A percentile compares a stretch with the other conserved stretches of the same genome.
Conservation (phyloP, 768 basidiomycete genomes). For the Candolleomyces aberdarensis region DNA sequence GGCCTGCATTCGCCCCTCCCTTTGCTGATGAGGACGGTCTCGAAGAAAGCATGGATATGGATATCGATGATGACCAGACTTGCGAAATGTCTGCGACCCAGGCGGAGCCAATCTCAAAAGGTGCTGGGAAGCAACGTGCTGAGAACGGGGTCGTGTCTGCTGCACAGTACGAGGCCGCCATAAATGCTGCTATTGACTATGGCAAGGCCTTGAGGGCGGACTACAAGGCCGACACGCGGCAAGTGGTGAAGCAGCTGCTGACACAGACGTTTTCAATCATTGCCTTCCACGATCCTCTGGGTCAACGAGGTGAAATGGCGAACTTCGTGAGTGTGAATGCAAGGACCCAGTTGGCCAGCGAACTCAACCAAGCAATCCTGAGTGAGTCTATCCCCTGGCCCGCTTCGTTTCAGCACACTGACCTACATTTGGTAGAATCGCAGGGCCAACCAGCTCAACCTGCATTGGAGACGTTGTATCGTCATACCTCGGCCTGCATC, state of each 20-base stretch:
- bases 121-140: not conserved
- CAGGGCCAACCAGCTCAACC: constrained; percentile 72
- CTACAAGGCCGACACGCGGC: constrained; percentile 60
- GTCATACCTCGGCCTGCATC: constrained; percentile 68
- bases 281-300: constrained; percentile 73
- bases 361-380: constrained; percentile 79
- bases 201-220: constrained; percentile 69
- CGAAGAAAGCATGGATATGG: constrained; percentile 58
- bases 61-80: constrained; percentile 45
- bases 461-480: constrained; percentile 72
- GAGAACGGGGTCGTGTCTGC: constrained; percentile 3
- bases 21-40: constrained; percentile 13
- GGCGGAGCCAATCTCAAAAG: not conserved
- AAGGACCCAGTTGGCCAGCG: constrained; percentile 63
- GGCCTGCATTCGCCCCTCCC: constrained; percentile 16
- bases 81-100: not conserved
- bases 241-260: constrained; percentile 63
- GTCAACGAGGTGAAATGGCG: constrained; percentile 60
- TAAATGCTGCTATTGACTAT: constrained; percentile 68
- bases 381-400: constrained; percentile 43
- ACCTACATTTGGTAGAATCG: constrained; percentile 50
- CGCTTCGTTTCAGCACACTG: constrained; percentile 2
- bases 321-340: constrained; percentile 69
- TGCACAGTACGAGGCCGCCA: constrained; percentile 49
- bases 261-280: constrained; percentile 77